These are phyloP conservation scores for Mycosphaerella sp. DNA, from an alignment of 2,329 filamentous ascomycete species.

Conservation along the genomic window DNA sequence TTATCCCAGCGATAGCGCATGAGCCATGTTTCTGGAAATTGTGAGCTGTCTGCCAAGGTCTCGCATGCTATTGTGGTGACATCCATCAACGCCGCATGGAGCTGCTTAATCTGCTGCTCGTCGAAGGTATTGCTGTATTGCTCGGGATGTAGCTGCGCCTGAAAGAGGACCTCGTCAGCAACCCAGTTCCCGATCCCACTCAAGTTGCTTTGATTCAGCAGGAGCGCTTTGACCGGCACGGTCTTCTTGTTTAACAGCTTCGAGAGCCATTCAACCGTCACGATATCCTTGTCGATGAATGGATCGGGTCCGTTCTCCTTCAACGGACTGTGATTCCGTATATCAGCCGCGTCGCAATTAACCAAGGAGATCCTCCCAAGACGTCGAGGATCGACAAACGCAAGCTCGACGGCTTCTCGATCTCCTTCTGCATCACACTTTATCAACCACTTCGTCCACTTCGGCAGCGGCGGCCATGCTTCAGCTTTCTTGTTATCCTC, in stretches of 20 bases:
- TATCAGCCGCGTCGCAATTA: conserved; percentile 68
- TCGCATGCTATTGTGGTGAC: conserved; percentile 77
- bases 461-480: conserved; percentile 79
- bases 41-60: conserved; percentile 69
- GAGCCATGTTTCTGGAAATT: conserved; percentile 77
- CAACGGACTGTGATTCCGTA: conserved; percentile 69
- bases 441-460: conserved; percentile 80
- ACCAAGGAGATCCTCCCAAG: conserved; percentile 76
- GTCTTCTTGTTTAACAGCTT: conserved; percentile 66
- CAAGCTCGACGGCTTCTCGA: conserved; percentile 53
- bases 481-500: conserved; percentile 46
- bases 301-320: conserved; percentile 93
- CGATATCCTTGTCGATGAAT: conserved; percentile 68
- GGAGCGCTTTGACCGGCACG: conserved; percentile 80
- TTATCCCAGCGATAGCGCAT: conserved; percentile 64
- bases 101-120: conserved; percentile 61
- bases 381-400: conserved; percentile 77
- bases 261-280: conserved; percentile 71
- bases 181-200: conserved; percentile 98
- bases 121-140: conserved; percentile 81
- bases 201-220: conserved; percentile 82
- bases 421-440: conserved; percentile 44
- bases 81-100: conserved; percentile 68
- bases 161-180: conserved; percentile 87
- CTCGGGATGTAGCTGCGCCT: conserved; percentile 83